Base-by-base conservation (phyloP, 2,329 filamentous ascomycete genomes). In the Cercospora sesami region DNA sequence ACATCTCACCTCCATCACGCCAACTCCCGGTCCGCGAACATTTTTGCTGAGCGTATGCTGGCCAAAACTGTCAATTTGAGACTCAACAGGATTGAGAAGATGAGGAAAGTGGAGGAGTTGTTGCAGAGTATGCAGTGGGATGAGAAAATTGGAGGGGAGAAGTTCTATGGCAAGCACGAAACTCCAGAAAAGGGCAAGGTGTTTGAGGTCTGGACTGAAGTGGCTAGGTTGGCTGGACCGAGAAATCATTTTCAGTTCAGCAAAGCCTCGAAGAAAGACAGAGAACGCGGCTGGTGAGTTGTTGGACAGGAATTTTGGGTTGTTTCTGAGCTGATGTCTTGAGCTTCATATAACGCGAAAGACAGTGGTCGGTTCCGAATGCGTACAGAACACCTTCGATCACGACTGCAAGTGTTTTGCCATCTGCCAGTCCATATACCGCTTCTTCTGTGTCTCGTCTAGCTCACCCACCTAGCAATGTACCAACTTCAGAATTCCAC, bases 1-100 rank as follows among this genome's bases (percentile, higher is more conserved):
- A 67, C 65, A 28, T 68, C 69, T 2, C 42, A 45, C 14, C 60
- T 73, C 3, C 68, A 71, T 7, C 63, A 67, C 3, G 73, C 72
- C 0, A 73, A 73, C 14, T 30, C 28, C 14, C 53, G 53, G 2
- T 26, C 53, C 1, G 53, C 53, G 28, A 12, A 23, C 16, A 58
- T 33, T 30, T 58, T 58, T 12, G 53, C 30, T 26, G 30, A 58
- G 26, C 10, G 16, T 5, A 6, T 33, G 3, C 26, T 58, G 8
- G 7, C 10, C 5, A 30, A 33, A 6, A 58, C 53, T 30, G 16
- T 58, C 23, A n/a, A 58, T 58, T 33, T 58, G 26, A 58, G n/a
- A 8, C 21, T 30, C 6, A 58, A 58, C 14, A 12, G n/a, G 6
- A 33, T 30, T 8, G 5, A 58, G 53, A 58, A 58, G 26, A 33